These are phyloP conservation scores for Hyphopichia khmerensis DNA, from an alignment of 1,139 yeast species.

Conservation along the genomic window DNA sequence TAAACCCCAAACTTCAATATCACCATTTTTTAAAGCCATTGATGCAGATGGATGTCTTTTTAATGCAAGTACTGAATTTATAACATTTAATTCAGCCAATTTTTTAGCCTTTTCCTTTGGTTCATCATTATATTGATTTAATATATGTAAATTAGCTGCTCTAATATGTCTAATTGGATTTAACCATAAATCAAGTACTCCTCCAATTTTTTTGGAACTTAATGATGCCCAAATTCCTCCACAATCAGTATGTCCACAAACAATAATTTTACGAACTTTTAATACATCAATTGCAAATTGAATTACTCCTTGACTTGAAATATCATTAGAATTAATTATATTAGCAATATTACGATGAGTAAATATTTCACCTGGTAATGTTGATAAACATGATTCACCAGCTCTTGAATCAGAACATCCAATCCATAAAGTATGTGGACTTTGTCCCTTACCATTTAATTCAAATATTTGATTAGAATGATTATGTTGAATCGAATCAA, in stretches of 20 bases:
- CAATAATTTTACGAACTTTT: conserved; percentile 77
- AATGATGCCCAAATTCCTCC: conserved; percentile 94
- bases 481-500: conserved; percentile 54
- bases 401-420: conserved; percentile 96
- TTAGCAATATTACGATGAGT: conserved; percentile 94
- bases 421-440: conserved; percentile 93
- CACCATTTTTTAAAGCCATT: conserved; percentile 65
- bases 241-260: conserved; percentile 98
- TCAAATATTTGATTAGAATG: conserved; percentile 66
- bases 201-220: conserved; percentile 66
- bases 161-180: conserved; percentile 71
- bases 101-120: conserved; percentile 61
- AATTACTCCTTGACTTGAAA: conserved; percentile 76
- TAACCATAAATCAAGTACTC: conserved; percentile 77
- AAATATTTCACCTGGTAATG: conserved; percentile 90
- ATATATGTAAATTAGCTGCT: conserved; percentile 52
- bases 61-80: conserved; percentile 55
- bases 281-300: conserved; percentile 90
- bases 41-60: conserved; percentile 75
- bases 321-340: conserved; percentile 68
- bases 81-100: conserved; percentile 79
- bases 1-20: conserved; percentile 85
- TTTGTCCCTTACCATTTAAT: conserved; percentile 78
- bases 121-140: conserved; percentile 40
- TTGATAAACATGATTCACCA: conserved; percentile 76